Conservation (phyloP, 2,329 filamentous ascomycete species). For the Colletotrichum incanum region DNA sequence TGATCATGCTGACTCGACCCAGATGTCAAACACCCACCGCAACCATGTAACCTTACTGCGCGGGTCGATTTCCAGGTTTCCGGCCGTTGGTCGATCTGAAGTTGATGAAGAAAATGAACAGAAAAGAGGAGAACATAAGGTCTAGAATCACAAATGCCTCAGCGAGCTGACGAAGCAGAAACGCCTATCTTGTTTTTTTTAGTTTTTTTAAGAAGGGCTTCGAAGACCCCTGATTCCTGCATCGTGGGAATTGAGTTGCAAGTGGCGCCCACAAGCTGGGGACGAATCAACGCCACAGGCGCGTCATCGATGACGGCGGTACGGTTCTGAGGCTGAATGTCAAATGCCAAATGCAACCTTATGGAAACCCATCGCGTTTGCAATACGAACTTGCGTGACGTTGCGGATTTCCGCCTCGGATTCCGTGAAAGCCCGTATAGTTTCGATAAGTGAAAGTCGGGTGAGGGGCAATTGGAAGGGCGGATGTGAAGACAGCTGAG, state of each 20-base stretch:
- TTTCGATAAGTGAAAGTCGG: not conserved
- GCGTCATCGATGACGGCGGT: constrained; percentile 22
- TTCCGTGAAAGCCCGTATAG: not conserved
- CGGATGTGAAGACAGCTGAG: not conserved
- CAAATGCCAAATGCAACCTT: constrained; percentile 13
- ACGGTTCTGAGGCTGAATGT: constrained; percentile 1
- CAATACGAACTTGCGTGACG: constrained; percentile 17
- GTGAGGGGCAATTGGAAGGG: constrained; percentile 4
- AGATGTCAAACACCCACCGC: not conserved
- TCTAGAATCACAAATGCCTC: not conserved
- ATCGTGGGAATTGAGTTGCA: not conserved
- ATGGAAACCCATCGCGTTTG: constrained; percentile 7
- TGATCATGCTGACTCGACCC: not conserved
- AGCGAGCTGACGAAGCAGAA: not conserved
- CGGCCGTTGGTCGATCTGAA: constrained; percentile 8
- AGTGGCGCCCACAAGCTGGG: not conserved
- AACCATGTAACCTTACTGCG: constrained; percentile 8
- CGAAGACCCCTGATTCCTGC: constrained; percentile 10
- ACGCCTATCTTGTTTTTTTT: constrained; percentile 2
- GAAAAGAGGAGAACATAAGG: not conserved
- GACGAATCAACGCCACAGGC: constrained; percentile 19
- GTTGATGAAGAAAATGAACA: not conserved
- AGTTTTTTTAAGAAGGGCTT: not conserved
- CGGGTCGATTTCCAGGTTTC: constrained; percentile 9
- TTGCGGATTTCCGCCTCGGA: constrained; percentile 14